Conservation (phyloP, 2,329 filamentous ascomycete species). For the Colletotrichum graminicola region DNA sequence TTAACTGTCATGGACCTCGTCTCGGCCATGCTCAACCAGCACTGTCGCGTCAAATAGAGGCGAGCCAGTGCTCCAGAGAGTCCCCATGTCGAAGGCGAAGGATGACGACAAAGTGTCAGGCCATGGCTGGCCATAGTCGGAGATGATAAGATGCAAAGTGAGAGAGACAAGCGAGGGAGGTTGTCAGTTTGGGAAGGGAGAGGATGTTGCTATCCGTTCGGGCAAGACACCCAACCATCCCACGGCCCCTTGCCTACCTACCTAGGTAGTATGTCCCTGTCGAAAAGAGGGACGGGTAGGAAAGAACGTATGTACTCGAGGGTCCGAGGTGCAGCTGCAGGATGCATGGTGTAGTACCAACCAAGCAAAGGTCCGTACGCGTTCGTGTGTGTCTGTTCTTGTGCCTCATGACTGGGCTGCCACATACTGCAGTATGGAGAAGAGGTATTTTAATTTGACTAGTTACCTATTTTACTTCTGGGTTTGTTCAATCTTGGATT, state of each 20-base stretch:
- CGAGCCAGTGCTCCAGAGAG: not conserved
- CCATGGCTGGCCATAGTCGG: not conserved
- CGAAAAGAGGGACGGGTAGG: not conserved
- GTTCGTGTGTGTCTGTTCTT: not conserved
- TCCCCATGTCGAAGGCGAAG: not conserved
- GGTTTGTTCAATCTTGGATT: not conserved
- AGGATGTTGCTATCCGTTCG: not conserved
- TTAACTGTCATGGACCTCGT: not conserved
- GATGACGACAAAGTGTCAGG: not conserved
- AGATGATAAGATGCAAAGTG: not conserved
- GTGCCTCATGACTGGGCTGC: not conserved
- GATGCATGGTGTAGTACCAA: not conserved
- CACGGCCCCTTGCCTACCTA: constrained; percentile 6
- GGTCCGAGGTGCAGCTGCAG: constrained; percentile 7
- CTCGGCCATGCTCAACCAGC: not conserved
- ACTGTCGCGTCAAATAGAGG: not conserved
- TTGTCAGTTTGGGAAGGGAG: constrained; percentile 4
- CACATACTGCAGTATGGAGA: not conserved
- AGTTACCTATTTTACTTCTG: not conserved
- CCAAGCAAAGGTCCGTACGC: not conserved
- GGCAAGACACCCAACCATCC: not conserved
- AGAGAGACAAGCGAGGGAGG: not conserved
- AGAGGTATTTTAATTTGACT: not conserved
- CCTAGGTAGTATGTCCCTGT: not conserved
- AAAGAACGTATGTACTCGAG: not conserved